Evolutionary conservation across 306 rosid species (phyloP).

Genomic region (Vachellia collinsii): DNA sequence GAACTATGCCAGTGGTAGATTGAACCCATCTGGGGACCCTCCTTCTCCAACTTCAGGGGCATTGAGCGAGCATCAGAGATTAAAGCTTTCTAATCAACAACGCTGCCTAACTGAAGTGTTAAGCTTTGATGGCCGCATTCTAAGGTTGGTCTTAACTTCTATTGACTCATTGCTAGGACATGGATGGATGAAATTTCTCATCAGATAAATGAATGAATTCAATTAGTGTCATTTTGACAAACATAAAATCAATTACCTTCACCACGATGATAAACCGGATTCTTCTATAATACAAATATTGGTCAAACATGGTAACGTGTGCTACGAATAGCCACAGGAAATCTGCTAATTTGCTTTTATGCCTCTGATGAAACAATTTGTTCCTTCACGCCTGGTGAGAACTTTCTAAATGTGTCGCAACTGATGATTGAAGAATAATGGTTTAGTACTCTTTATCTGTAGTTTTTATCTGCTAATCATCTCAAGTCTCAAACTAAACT

Average conservation of each 20-base stretch:
- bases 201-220: conserved; percentile 14
- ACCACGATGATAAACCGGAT: neutral
- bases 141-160: conserved; percentile 62
- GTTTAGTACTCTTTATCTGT: neutral
- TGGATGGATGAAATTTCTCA: conserved; percentile 28
- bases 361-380: neutral
- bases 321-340: neutral
- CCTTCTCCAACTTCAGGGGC: conserved; percentile 88
- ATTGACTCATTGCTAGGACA: conserved; percentile 13
- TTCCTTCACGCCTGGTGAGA: neutral
- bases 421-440: neutral
- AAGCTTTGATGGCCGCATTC: conserved; percentile 87
- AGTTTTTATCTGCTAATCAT: conserved; percentile 32
- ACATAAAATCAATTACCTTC: neutral
- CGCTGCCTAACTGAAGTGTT: conserved; percentile 75
- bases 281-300: neutral
- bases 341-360: neutral
- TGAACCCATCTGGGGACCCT: conserved; percentile 81
- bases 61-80: conserved; percentile 59
- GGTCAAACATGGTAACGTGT: neutral
- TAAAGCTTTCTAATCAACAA: conserved; percentile 75
- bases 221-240: neutral
- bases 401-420: neutral
- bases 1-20: conserved; percentile 84
- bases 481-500: conserved; percentile 27